phyloP scores from a whole-genome alignment of 768 basidiomycete genomes.

The Boletus coccyginus region DNA sequence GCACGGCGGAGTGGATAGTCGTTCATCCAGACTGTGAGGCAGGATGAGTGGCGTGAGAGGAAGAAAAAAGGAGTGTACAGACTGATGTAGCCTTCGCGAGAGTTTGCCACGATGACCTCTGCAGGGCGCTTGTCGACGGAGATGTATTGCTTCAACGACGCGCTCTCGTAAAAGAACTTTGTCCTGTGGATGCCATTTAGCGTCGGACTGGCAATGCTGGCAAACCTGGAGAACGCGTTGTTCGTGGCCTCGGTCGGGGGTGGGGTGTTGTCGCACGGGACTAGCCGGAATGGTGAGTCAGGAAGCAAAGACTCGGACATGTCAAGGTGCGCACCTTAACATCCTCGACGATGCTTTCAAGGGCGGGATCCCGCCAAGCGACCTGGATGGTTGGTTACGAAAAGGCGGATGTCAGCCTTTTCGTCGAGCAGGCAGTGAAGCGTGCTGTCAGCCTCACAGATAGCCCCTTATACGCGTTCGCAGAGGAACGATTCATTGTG shows the following conservation, averaged over 20 bases:
- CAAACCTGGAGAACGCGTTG: conserved; percentile 58
- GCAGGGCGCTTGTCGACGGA: conserved; percentile 92
- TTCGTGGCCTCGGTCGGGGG: conserved; percentile 48
- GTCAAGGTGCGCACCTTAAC: conserved; percentile 1
- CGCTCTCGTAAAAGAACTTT: conserved; percentile 76
- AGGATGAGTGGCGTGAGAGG: neutral
- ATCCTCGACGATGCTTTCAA: conserved; percentile 77
- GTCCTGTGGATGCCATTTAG: conserved; percentile 41
- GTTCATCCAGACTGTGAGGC: conserved; percentile 69
- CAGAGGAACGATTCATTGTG: no score
- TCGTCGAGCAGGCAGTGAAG: no score
- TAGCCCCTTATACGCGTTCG: no score
- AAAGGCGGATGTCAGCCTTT: conserved; percentile 1
- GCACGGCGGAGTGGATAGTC: conserved; percentile 91
- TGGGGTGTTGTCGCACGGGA: conserved; percentile 43
- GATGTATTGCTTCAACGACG: conserved; percentile 80
- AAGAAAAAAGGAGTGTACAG: neutral
- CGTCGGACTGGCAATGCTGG: conserved; percentile 33
- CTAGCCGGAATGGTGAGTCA: conserved; percentile 8
- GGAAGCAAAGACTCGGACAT: neutral
- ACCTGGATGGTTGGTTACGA: conserved; percentile 19
- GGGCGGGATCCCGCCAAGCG: conserved; percentile 29
- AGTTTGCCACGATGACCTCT: conserved; percentile 72
- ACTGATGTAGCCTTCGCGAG: conserved; percentile 87
- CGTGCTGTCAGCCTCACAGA: no score